phyloP scores from a whole-genome alignment of 140 eudicot genomes.

The Flaveria floridana region DNA sequence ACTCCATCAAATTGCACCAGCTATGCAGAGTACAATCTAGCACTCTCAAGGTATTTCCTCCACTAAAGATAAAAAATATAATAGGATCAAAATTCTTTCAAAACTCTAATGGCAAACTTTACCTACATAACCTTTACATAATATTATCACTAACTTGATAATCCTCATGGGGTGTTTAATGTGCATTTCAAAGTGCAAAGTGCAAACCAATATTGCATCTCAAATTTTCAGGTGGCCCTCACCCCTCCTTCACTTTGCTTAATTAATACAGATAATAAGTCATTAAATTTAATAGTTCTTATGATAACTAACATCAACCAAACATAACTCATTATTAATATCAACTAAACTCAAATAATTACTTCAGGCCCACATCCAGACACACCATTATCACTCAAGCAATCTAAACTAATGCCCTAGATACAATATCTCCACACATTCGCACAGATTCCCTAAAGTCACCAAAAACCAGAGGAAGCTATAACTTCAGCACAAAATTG shows the following conservation, averaged over 20 bases:
- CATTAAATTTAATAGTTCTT: neutral
- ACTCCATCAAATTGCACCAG: conserved; percentile 39
- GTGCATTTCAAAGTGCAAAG: neutral
- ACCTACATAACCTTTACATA: neutral
- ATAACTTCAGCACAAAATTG: neutral
- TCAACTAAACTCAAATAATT: neutral
- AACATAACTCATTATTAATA: neutral
- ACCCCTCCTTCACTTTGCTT: conserved; percentile 8
- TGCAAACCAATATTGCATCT: neutral
- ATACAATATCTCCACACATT: neutral
- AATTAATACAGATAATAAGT: neutral
- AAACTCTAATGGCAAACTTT: conserved; percentile 4
- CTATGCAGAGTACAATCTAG: conserved; percentile 8
- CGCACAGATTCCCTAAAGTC: neutral
- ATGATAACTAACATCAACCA: neutral
- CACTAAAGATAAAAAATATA: conserved; percentile 18
- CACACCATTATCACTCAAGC: conserved; percentile 11
- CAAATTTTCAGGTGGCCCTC: neutral
- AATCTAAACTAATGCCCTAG: conserved; percentile 10
- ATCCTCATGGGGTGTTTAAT: neutral
- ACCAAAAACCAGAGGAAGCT: conserved; percentile 9
- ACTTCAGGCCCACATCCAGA: conserved; percentile 15
- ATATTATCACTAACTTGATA: neutral
- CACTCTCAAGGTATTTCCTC: conserved; percentile 33
- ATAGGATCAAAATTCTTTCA: neutral